phyloP scores from a whole-genome alignment of 1,284 basidiomycete species.

The Apiotrichum akiyoshidainum region DNA sequence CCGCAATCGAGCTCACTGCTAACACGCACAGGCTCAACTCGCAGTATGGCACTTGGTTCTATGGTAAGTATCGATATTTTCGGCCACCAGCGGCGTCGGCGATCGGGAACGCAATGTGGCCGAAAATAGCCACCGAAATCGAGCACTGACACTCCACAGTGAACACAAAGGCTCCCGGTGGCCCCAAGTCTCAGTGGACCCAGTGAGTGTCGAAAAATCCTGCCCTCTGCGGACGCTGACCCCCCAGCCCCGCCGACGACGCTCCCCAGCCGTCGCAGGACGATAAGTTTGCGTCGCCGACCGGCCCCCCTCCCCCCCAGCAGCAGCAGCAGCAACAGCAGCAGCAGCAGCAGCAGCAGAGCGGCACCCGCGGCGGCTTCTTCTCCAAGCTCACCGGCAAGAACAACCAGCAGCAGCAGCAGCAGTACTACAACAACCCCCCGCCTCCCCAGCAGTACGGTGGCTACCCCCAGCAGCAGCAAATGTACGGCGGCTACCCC shows the following conservation, averaged over 20 bases:
- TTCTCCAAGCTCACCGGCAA: constrained; percentile 40
- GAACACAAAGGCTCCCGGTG: constrained; percentile 47
- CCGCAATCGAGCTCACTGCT: neutral
- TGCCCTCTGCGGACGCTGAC: neutral
- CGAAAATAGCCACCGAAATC: no score
- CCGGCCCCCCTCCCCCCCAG: constrained; percentile 41
- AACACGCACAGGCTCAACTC: constrained; percentile 38
- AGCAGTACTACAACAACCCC: constrained; percentile 25
- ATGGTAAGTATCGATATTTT: constrained; percentile 20
- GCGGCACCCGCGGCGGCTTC: constrained; percentile 32
- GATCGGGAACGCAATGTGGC: no score
- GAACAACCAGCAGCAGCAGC: constrained; percentile 17
- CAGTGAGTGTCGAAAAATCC: constrained; percentile 29
- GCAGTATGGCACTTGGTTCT: constrained; percentile 52
- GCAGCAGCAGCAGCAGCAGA: neutral
- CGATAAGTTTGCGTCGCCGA: constrained; percentile 34
- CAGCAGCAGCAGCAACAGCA: no score
- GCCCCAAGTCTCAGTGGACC: constrained; percentile 46
- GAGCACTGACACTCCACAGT: constrained; percentile 11
- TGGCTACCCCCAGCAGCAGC: constrained; percentile 29
- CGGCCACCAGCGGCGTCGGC: no score
- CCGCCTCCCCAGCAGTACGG: constrained; percentile 12
- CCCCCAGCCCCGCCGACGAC: constrained; percentile 45
- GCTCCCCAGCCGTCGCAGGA: constrained; percentile 16
- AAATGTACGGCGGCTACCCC: constrained; percentile 18